These are phyloP conservation scores for Eremothecium gossypii DNA, from an alignment of 1,139 yeast species.

Conservation along the genomic window DNA sequence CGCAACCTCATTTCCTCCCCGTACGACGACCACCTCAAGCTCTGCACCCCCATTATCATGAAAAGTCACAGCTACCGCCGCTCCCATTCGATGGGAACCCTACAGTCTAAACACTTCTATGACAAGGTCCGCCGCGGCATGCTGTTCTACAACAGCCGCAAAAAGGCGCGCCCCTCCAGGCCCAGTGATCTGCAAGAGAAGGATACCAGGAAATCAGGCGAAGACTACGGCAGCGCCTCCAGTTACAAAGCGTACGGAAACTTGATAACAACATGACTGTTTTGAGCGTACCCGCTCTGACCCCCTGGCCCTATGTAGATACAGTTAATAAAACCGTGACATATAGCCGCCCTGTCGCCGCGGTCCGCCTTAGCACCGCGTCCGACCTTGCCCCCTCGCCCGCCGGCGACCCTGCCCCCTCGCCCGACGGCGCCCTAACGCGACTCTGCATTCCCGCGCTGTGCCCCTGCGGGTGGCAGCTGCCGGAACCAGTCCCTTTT, in stretches of 20 bases:
- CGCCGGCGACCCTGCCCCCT: too few relatives aligned
- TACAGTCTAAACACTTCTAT: background rate
- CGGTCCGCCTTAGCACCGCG: too few relatives aligned
- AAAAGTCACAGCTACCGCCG: background rate
- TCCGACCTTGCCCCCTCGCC: too few relatives aligned
- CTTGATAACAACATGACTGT: background rate
- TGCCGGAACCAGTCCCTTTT: too few relatives aligned
- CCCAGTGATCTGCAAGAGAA: background rate
- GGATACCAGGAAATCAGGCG: background rate
- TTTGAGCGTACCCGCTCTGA: too few relatives aligned
- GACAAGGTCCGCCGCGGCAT: conserved; percentile 1
- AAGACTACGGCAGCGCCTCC: background rate
- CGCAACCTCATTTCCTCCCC: background rate
- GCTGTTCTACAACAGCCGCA: background rate
- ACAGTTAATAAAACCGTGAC: too few relatives aligned
- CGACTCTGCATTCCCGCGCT: too few relatives aligned
- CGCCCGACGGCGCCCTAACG: too few relatives aligned
- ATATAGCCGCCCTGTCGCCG: too few relatives aligned
- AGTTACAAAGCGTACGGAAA: background rate
- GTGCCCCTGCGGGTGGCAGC: too few relatives aligned
- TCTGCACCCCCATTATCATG: background rate
- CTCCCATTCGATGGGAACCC: background rate
- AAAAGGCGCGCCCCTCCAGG: background rate
- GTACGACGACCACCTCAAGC: background rate
- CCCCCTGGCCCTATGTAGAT: too few relatives aligned